Base-by-base conservation (phyloP, 306 rosid species). In the Prunus campanulata region DNA sequence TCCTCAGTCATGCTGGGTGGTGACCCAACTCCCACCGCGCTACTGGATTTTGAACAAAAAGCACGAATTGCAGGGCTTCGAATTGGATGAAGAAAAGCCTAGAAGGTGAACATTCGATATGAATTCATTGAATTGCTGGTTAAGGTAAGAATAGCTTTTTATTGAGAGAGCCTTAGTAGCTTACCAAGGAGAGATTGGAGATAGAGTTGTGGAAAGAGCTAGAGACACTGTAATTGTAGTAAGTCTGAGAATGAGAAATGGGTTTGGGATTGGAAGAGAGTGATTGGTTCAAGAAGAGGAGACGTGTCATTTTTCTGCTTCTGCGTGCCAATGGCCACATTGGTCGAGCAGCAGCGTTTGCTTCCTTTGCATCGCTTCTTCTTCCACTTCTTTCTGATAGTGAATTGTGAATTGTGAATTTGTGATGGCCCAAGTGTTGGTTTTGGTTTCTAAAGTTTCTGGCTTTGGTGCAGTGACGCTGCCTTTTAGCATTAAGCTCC, bases 1-100 rank as follows among this genome's bases (percentile, higher is more conserved):
- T 93, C 60, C 86, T 87, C 88, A 52, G 67, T 76, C 95, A 91
- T 87, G 77, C 59, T 73, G 74, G 59, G 80, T 19, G 71, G 71
- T 16, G 59, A 22, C 71, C 74, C 49, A 52, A 66, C 61, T 63
- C 77, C 70, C 69, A 70, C 71, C 32, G 68, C 75, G 35, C 30
- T 71, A 22, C 68, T 71, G 84, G 75, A 46, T 3, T 70, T 77
- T 15, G 82, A 78, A 49, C 85, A 80, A 59, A 89, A 79, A 11
- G 86, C 65, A n/a, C 87, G 83, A 83, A 82, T 57, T 71, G 59
- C 55, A 74, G 88, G 79, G n/a, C 80, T 75, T 50, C 29, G 49
- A 62, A 77, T 47, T 27, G 83, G 79, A 59, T 42, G 42, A 68
- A 79, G 72, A 88, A 86, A 73, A 46, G 77, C 90, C 92, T 90